A percentile compares a stretch with the other conserved stretches of the same genome.
These are phyloP conservation scores for Diaporthe citrichinensis DNA, from an alignment of 2,329 filamentous ascomycete species.

Conservation along the genomic window DNA sequence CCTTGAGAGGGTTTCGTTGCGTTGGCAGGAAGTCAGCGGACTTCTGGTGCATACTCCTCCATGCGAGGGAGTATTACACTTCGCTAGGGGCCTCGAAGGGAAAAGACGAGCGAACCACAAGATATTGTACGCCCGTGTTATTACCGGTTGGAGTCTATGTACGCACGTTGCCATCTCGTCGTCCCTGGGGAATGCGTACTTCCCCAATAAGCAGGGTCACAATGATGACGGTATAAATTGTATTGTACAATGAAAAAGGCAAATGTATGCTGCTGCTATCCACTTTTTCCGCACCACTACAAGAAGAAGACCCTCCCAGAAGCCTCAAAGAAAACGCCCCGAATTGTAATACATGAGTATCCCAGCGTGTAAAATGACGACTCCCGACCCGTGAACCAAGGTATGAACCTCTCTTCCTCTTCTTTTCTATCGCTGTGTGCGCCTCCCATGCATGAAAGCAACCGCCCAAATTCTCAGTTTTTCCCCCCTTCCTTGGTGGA, in stretches of 20 bases:
- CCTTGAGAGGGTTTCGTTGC: too few species aligned
- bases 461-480: neutral
- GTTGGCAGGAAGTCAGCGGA: neutral
- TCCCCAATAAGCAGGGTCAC: neutral
- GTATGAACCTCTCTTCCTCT: constrained; percentile 10
- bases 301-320: neutral
- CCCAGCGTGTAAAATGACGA: constrained; percentile 1
- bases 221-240: constrained; percentile 7
- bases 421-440: constrained; percentile 33
- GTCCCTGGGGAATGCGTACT: neutral
- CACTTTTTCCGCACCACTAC: constrained; percentile 12
- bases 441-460: constrained; percentile 36
- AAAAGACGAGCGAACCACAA: neutral
- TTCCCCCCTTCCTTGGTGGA: neutral
- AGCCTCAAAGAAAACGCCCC: neutral
- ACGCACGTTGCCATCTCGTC: neutral
- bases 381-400: constrained; percentile 2
- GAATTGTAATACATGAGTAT: constrained; percentile 7
- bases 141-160: neutral
- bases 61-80: neutral
- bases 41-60: too few species aligned
- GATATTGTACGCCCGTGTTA: neutral
- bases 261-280: constrained; percentile 12
- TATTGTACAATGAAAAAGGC: constrained; percentile 24
- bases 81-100: neutral